Evolutionary conservation across 129 eudicot species (phyloP).

Genomic region (Scalesia atractyloides): DNA sequence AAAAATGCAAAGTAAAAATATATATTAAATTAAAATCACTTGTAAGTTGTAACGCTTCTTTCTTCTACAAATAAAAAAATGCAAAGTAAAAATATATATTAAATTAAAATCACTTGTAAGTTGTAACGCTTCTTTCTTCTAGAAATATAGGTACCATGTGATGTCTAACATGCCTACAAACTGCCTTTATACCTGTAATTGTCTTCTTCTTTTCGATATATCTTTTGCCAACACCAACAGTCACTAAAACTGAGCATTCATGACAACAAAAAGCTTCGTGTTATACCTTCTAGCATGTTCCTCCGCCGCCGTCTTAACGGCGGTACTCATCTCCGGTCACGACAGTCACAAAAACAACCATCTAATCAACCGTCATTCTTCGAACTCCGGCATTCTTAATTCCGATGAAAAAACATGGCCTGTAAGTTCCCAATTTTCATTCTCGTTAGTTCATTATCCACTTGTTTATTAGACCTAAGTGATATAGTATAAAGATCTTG

Average conservation of each 20-base stretch:
- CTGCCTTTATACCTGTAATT: neutral
- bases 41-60: neutral
- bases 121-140: neutral
- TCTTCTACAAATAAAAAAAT: neutral
- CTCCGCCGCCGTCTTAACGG: conserved; percentile 61
- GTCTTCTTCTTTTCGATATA: neutral
- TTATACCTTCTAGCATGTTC: conserved; percentile 59
- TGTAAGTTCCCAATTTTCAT: conserved; percentile 40
- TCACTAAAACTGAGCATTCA: conserved; percentile 20
- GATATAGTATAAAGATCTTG: no score
- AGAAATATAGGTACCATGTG: neutral
- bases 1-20: no score
- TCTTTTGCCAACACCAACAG: neutral
- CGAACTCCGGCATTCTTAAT: conserved; percentile 25
- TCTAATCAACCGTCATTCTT: conserved; percentile 17
- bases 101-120: neutral
- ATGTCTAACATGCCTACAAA: neutral
- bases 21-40: neutral
- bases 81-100: no score
- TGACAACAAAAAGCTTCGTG: conserved; percentile 69
- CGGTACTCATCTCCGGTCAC: conserved; percentile 43
- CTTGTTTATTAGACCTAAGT: no score
- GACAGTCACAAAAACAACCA: conserved; percentile 2
- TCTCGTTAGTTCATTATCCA: neutral
- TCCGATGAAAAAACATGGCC: conserved; percentile 74